Conservation (phyloP, 2,329 filamentous ascomycete genomes). For the Fusarium sp. region DNA sequence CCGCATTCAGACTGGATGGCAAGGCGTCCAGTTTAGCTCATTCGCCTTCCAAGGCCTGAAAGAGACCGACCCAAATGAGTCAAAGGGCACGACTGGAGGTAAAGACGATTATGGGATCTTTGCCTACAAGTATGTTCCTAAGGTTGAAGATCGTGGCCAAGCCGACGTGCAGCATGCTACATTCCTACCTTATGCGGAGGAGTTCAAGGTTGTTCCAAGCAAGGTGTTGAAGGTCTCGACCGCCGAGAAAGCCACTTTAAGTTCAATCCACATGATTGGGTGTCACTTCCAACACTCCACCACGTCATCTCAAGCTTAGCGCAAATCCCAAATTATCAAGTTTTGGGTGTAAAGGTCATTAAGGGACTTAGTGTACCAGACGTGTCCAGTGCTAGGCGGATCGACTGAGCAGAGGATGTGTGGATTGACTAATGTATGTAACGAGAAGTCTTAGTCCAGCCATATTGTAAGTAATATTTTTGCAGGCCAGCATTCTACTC, state of each 20-base stretch:
- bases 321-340: neutral
- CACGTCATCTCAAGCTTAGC: neutral
- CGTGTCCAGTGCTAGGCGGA: neutral
- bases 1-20: neutral
- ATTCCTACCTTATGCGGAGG: neutral
- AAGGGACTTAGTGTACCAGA: neutral
- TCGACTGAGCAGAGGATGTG: too few species aligned
- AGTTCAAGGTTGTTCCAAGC: neutral
- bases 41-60: neutral
- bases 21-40: neutral
- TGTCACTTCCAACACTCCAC: neutral
- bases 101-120: neutral
- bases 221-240: neutral
- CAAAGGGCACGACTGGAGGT: neutral
- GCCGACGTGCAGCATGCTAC: neutral
- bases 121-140: neutral
- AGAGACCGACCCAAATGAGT: neutral
- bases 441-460: too few species aligned
- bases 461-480: too few species aligned
- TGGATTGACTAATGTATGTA: too few species aligned
- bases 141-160: neutral
- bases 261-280: conserved; percentile 1
- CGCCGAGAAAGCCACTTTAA: neutral
- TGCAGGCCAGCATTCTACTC: too few species aligned
- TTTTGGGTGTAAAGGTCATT: neutral